phyloP scores from a whole-genome alignment of 495 filamentous ascomycete genomes.

The Daldinia grandis region DNA sequence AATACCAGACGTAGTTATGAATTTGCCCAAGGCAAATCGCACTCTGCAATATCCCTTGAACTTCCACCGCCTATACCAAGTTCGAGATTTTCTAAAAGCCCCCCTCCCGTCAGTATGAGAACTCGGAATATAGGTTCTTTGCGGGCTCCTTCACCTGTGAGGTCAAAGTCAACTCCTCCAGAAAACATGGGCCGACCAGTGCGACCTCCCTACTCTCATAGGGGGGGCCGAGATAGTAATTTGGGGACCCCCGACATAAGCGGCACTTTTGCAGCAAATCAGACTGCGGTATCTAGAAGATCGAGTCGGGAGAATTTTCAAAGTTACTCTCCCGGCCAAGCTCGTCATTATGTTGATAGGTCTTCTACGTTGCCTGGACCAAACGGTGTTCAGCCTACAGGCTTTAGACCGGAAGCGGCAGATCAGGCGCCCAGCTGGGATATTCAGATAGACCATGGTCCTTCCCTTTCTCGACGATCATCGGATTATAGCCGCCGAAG shows the following conservation, averaged over 20 bases:
- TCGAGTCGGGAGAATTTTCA: conserved; percentile 49
- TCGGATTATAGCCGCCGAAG: conserved; percentile 44
- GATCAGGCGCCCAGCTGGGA: conserved; percentile 43
- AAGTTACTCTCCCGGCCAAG: conserved; percentile 37
- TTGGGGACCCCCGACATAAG: conserved; percentile 34
- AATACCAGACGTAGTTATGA: conserved; percentile 1
- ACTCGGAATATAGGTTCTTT: conserved; percentile 46
- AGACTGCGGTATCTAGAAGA: conserved; percentile 34
- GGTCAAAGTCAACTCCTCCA: conserved; percentile 49
- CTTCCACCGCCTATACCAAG: conserved; percentile 41
- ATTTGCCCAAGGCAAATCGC: conserved; percentile 16
- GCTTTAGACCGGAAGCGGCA: conserved; percentile 29
- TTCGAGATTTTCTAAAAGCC: conserved; percentile 39
- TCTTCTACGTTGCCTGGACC: conserved; percentile 32
- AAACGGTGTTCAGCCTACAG: conserved; percentile 41
- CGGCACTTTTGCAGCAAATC: conserved; percentile 10
- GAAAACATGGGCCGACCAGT: conserved; percentile 31
- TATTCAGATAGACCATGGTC: conserved; percentile 44
- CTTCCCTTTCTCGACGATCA: conserved; percentile 37
- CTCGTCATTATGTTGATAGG: conserved; percentile 10
- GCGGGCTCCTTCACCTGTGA: conserved; percentile 52
- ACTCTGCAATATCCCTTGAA: conserved; percentile 26
- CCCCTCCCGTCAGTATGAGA: conserved; percentile 49
- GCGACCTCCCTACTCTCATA: conserved; percentile 32
- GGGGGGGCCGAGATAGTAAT: conserved; percentile 48